phyloP scores from a whole-genome alignment of 176 grass and related monocot genomes.

The Ananas comosus region DNA sequence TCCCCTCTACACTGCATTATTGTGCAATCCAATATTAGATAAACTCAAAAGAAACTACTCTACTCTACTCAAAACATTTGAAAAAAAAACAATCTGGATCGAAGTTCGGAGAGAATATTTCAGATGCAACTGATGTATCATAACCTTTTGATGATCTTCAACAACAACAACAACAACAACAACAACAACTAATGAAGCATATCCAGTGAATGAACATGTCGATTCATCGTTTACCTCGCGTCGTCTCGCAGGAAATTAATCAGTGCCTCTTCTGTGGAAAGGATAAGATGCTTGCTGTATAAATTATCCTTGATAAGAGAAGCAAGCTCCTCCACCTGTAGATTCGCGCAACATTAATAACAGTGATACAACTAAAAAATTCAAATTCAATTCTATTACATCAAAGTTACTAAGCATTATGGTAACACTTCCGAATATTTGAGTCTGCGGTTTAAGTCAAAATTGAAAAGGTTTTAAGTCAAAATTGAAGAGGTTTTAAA shows the following conservation, averaged over 20 bases:
- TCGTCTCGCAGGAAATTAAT: conserved; percentile 40
- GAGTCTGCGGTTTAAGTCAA: neutral
- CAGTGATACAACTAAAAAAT: neutral
- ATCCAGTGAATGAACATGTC: too few relatives aligned
- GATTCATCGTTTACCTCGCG: conserved; percentile 11
- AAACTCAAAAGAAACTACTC: too few relatives aligned
- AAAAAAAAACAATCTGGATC: too few relatives aligned
- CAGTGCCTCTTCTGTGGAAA: conserved; percentile 69
- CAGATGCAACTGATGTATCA: too few relatives aligned
- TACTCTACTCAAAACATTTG: too few relatives aligned
- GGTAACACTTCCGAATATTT: too few relatives aligned
- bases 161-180: too few relatives aligned
- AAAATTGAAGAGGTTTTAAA: too few relatives aligned
- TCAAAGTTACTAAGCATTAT: neutral
- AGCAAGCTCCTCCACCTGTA: conserved; percentile 78
- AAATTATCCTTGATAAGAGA: conserved; percentile 93
- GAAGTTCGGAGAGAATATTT: too few relatives aligned
- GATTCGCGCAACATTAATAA: neutral
- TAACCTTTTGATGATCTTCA: too few relatives aligned
- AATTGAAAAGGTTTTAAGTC: too few relatives aligned
- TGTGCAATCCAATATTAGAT: neutral
- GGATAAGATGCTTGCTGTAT: conserved; percentile 88
- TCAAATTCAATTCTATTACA: neutral
- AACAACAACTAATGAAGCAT: too few relatives aligned
- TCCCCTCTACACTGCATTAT: conserved; percentile 24